Evolutionary conservation across 192 early-diverging fungal species (phyloP).

Genomic region (Mortierella hygrophila): DNA sequence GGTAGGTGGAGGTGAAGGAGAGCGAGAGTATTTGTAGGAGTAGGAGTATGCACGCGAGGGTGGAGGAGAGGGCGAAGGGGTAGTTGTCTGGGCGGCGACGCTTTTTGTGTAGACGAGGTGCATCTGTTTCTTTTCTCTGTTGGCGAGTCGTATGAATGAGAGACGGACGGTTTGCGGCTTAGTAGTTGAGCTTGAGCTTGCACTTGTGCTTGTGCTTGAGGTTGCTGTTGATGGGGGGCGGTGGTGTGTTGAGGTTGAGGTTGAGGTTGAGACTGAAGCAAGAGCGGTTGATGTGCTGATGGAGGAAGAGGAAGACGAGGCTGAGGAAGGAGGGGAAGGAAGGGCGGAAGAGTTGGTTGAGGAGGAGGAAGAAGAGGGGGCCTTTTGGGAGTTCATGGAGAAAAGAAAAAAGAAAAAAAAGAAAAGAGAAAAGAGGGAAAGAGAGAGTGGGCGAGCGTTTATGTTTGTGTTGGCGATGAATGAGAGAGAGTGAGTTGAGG

Average conservation of each 20-base stretch:
- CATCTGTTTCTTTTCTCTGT: not conserved
- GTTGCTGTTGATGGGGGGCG: not conserved
- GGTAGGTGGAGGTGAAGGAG: not conserved
- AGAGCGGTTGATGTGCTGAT: not conserved
- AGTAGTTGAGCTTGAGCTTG: not conserved
- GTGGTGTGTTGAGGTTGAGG: not conserved
- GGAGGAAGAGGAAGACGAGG: not conserved
- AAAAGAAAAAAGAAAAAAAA: not conserved
- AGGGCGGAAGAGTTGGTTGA: not conserved
- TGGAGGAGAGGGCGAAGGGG: not conserved
- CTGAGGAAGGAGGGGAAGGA: not conserved
- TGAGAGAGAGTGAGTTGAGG: not conserved
- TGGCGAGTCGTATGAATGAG: not conserved
- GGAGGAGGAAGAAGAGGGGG: not conserved
- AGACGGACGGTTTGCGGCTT: conserved; percentile 2
- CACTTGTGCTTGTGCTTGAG: not conserved
- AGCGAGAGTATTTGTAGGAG: conserved; percentile 3
- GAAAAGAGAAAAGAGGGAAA: not conserved
- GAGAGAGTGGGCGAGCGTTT: not conserved
- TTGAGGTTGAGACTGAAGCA: not conserved
- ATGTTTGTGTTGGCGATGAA: not conserved
- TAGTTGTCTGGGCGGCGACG: not conserved
- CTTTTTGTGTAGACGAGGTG: not conserved
- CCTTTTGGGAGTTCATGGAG: not conserved
- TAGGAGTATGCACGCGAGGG: not conserved